Base-by-base conservation (phyloP, 208 protist genomes). In the Leishmania braziliensis region DNA sequence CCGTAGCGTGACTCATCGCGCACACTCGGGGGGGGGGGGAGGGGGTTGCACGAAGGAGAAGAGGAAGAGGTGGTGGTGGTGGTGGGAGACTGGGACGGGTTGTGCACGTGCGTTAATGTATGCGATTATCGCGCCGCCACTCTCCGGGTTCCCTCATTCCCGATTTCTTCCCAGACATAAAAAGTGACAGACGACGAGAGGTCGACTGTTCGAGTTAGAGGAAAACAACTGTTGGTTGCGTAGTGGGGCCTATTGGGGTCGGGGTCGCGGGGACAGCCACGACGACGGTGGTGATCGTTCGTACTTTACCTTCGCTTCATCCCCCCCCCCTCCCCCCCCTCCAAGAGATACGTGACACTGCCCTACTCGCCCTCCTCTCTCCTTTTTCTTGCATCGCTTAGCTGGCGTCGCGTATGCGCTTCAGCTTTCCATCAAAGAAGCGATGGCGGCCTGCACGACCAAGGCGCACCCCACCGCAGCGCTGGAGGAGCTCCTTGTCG, bases 381-480 rank as follows among this genome's bases (percentile, higher is more conserved):
- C 46, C 46, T n/a, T 51, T 16, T 62, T 69, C 48, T 65, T 77
- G 23, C 29, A 2, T 14, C 6, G 29, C 76, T 72, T 53, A 75
- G 58, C 62, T 72, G 18, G 75, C 51, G 14, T 83, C 68, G 54
- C 83, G 82, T 72, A 95, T 93, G 78, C 94, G 94, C 48, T 85
- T 83, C 16, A 97, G 87, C 85, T 97, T 97, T 1, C 94, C 94
- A 56, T 95, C 90, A 81, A 97, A 97, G 85, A 94, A 93, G 58
- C 94, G 91, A 80, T 97, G 94, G 14, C 94, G 90, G 48, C 94
- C 94, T 4, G 91, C 91, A 29, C 94, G 90, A 4, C 94, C 94
- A 29, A 97, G 87, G 16, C 94, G 92, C 50, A 97, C 94, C 5
- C 94, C 94, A 39, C 92, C 92, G 70, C 94, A 97, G 5, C 88